Evolutionary conservation across 768 basidiomycete species (phyloP).

Genomic region (Lactifluus piperatus): DNA sequence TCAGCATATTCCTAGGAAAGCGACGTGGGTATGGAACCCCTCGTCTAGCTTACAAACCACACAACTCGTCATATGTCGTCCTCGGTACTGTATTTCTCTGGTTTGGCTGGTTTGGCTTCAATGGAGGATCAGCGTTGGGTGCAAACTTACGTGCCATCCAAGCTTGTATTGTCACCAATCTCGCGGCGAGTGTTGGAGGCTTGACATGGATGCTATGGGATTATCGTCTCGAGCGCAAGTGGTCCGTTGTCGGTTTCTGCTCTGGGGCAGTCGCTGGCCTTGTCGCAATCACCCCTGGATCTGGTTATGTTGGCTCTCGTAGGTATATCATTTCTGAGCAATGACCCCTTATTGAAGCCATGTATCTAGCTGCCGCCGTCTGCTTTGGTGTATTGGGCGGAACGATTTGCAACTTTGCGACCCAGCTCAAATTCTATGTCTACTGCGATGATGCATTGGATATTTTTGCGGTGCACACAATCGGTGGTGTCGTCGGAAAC

Average conservation of each 20-base stretch:
- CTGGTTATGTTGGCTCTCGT: slow-evolving; percentile 75
- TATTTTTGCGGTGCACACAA: slow-evolving; percentile 80
- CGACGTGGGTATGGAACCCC: slow-evolving; percentile 89
- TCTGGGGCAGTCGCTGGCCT: slow-evolving; percentile 89
- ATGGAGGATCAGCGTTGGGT: slow-evolving; percentile 83
- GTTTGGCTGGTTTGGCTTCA: slow-evolving; percentile 96
- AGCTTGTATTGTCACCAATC: slow-evolving; percentile 90
- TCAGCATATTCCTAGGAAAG: slow-evolving; percentile 86
- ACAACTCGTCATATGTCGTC: slow-evolving; percentile 88
- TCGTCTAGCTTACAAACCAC: slow-evolving; percentile 85
- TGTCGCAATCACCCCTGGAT: slow-evolving; percentile 83
- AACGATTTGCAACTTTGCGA: slow-evolving; percentile 88
- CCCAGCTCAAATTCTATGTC: slow-evolving; percentile 80
- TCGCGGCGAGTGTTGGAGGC: slow-evolving; percentile 84
- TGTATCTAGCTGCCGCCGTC: slow-evolving; percentile 58
- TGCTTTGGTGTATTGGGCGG: slow-evolving; percentile 81
- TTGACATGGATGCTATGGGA: slow-evolving; percentile 94
- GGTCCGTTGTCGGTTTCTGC: slow-evolving; percentile 92
- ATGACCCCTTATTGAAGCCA: slow-evolving; percentile 4
- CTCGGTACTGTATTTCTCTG: slow-evolving; percentile 92
- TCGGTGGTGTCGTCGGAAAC: slow-evolving; percentile 77
- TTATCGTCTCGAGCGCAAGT: slow-evolving; percentile 87
- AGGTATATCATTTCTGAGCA: slow-evolving; percentile 23
- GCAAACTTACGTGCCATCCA: slow-evolving; percentile 83
- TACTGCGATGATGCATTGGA: slow-evolving; percentile 76